These are phyloP conservation scores for Heracleum sosnowskyi DNA, from an alignment of 129 eudicot genomes.

Conservation along the genomic window DNA sequence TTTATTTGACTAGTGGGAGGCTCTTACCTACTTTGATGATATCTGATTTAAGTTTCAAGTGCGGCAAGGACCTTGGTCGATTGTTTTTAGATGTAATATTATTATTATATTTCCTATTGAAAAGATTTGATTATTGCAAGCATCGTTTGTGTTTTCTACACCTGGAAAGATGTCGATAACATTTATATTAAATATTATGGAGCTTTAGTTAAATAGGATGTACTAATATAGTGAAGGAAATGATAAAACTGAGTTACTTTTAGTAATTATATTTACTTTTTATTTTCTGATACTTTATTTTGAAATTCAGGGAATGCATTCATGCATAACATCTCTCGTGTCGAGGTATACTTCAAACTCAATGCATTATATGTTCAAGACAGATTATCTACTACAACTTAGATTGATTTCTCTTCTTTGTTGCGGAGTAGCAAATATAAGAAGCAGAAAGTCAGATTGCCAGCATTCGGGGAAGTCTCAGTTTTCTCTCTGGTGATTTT, in stretches of 20 bases:
- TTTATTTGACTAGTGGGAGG: no score
- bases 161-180: not conserved
- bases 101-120: no score
- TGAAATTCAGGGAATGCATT: conserved; percentile 74
- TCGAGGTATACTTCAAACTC: conserved; percentile 43
- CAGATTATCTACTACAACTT: conserved; percentile 14
- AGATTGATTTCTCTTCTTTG: conserved; percentile 7
- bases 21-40: no score
- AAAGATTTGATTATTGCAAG: no score
- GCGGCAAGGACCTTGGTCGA: not conserved
- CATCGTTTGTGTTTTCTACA: no score
- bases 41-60: no score
- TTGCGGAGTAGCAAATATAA: conserved; percentile 50
- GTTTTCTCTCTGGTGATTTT: conserved; percentile 57
- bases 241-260: not conserved
- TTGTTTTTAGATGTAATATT: no score
- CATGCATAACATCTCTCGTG: conserved; percentile 45
- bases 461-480: conserved; percentile 53
- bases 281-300: not conserved
- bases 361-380: not conserved
- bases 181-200: not conserved
- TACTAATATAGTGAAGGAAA: no score
- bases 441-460: conserved; percentile 41
- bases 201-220: not conserved
- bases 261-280: not conserved